Conservation (phyloP, 352 stramenopile genomes). For the Pythium sukuiense region DNA sequence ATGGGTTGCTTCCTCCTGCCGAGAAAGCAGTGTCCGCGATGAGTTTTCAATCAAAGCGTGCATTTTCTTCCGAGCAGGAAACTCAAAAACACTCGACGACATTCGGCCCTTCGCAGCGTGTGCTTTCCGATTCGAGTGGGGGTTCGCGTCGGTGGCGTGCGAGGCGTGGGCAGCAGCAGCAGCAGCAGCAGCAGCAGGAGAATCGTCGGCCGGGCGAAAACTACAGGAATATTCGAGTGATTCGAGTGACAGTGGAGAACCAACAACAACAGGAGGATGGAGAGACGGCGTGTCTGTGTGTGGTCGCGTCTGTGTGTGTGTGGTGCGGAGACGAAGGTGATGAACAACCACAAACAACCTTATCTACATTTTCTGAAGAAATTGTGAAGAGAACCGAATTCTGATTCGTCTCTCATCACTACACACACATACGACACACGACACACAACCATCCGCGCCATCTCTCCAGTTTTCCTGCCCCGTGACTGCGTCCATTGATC, state of each 20-base stretch:
- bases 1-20: constrained; percentile 9
- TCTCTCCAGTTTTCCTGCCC: background rate
- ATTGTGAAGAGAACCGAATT: constrained; percentile 43
- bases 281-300: background rate
- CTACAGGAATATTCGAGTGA: no score
- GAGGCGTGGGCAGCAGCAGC: no score
- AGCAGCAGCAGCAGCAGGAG: no score
- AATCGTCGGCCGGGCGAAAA: no score
- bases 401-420: constrained; percentile 33
- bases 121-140: no score
- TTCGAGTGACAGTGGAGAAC: no score
- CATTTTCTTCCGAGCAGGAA: constrained; percentile 21
- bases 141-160: no score
- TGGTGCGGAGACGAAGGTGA: constrained; percentile 49
- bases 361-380: constrained; percentile 72
- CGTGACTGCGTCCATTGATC: no score
- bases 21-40: constrained; percentile 4
- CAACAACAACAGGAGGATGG: no score
- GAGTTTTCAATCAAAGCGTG: constrained; percentile 13
- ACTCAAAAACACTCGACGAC: no score
- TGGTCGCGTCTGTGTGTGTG: background rate
- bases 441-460: background rate
- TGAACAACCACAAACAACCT: constrained; percentile 55
- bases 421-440: constrained; percentile 5
- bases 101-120: no score